Evolutionary conservation across 148 eudicot species (phyloP), one percentile per base, ranked within the genome.

Genomic region (Chenopodium album): DNA sequence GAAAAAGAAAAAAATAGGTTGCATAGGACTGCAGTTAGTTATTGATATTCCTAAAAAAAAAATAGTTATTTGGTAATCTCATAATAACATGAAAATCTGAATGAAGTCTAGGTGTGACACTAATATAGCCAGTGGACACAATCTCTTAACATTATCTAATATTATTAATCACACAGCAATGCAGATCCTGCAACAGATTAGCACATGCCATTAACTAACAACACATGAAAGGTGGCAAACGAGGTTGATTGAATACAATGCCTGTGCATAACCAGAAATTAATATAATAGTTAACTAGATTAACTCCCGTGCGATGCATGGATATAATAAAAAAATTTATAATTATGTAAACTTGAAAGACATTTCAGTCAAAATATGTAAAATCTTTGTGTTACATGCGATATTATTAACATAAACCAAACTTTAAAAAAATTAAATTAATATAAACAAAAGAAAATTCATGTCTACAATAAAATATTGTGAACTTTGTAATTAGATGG

Each of bases 11-110:
- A 68, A 16, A 59, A 68, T 14, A 14, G 31, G 31, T 44, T 11
- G 67, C 78, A 82, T 78, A 80, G 6, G 4, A 63, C 32, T 54
- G 52, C 26, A 71, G 5, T 6, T n/a, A 75, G 20, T 23, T n/a
- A 63, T 59, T 80, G 44, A 29, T 64, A 16, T 37, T 71, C 50
- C 62, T 14, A 22, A 34, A 68, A 0, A 0, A 28, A 82, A 60
- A 47, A 32, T 37, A 85, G 78, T 62, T 28, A 59, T 26, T n/a
- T 20, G 52, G 47, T 64, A 10, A 13, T 50, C 14, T 46, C 29
- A 47, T 20, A n/a, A 68, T 28, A 31, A 12, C 5, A 41, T 41
- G 44, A 20, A 5, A 32, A 54, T 1, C n/a, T 16, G n/a, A 70
- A 54, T 71, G 68, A 41, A 34, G n/a, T 11, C 50, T 63, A 11